Conservation (phyloP, 2,329 filamentous ascomycete species). For the Teratosphaeriaceae sp. region DNA sequence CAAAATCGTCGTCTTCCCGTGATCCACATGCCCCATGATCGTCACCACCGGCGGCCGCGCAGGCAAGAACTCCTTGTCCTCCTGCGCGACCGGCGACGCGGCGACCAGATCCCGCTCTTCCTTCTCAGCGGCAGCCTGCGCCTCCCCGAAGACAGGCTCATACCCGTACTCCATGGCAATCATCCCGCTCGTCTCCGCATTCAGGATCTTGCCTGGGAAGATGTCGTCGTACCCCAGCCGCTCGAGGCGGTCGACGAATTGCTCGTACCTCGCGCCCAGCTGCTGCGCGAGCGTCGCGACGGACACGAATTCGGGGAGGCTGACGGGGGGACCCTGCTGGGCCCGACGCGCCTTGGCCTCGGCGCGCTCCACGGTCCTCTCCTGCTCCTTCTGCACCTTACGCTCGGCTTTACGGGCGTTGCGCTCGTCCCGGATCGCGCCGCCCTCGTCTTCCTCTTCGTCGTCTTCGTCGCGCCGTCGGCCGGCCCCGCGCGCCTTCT, state of each 20-base stretch:
- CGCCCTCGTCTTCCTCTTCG: conserved; percentile 22
- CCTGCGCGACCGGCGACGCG: conserved; percentile 52
- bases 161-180: conserved; percentile 91
- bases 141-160: conserved; percentile 56
- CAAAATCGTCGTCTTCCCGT: conserved; percentile 94
- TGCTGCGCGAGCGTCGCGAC: conserved; percentile 74
- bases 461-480: conserved; percentile 20
- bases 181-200: conserved; percentile 81
- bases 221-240: conserved; percentile 87
- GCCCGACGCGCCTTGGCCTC: conserved; percentile 12
- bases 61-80: conserved; percentile 63
- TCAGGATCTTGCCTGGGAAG: conserved; percentile 75
- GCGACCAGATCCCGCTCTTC: conserved; percentile 64
- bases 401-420: conserved; percentile 15
- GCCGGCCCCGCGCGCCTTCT: conserved; percentile 6
- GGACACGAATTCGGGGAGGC: conserved; percentile 85
- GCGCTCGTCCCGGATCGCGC: conserved; percentile 19
- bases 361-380: background rate
- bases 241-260: conserved; percentile 69
- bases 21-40: conserved; percentile 99
- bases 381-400: conserved; percentile 12
- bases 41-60: conserved; percentile 86
- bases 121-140: conserved; percentile 45
- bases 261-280: conserved; percentile 61
- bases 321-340: conserved; percentile 48